A percentile compares a stretch with the other conserved stretches of the same genome.
Conservation (phyloP, 805 yeast genomes). For the Lipomyces sp. region DNA sequence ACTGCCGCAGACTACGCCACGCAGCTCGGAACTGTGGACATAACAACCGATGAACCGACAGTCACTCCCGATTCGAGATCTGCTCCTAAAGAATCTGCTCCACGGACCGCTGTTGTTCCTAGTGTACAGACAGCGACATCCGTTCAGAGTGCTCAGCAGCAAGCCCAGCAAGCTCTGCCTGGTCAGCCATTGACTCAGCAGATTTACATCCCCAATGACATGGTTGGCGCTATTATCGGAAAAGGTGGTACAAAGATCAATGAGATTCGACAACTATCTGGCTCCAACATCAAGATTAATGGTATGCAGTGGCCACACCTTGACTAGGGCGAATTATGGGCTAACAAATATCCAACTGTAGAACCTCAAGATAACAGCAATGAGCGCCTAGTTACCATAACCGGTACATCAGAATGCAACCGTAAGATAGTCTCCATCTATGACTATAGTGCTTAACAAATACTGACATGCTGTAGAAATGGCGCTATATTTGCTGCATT, state of each 20-base stretch:
- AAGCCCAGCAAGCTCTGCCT: slow-evolving; percentile 29
- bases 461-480: slow-evolving; percentile 26
- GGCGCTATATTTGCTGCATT: slow-evolving; percentile 43
- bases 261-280: slow-evolving; percentile 74
- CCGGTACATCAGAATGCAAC: slow-evolving; percentile 34
- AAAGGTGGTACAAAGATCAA: slow-evolving; percentile 82
- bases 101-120: slow-evolving; percentile 15
- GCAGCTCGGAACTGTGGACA: slow-evolving; percentile 12
- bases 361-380: slow-evolving; percentile 37
- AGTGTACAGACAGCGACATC: slow-evolving; percentile 17
- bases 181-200: slow-evolving; percentile 58
- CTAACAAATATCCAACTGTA: slow-evolving; percentile 55
- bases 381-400: slow-evolving; percentile 41
- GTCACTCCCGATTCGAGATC: not conserved
- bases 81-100: not conserved
- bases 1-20: slow-evolving; percentile 30
- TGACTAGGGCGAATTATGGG: slow-evolving; percentile 72
- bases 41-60: slow-evolving; percentile 3
- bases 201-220: slow-evolving; percentile 72
- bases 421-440: slow-evolving; percentile 21
- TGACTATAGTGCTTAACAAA: not conserved
- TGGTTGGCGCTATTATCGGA: slow-evolving; percentile 84
- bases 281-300: slow-evolving; percentile 74
- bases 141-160: slow-evolving; percentile 31
- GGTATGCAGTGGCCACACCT: slow-evolving; percentile 51